Evolutionary conservation across 2,329 filamentous ascomycete species (phyloP), one percentile per base, ranked within the genome.

Genomic region (Penicillium brasilianum): DNA sequence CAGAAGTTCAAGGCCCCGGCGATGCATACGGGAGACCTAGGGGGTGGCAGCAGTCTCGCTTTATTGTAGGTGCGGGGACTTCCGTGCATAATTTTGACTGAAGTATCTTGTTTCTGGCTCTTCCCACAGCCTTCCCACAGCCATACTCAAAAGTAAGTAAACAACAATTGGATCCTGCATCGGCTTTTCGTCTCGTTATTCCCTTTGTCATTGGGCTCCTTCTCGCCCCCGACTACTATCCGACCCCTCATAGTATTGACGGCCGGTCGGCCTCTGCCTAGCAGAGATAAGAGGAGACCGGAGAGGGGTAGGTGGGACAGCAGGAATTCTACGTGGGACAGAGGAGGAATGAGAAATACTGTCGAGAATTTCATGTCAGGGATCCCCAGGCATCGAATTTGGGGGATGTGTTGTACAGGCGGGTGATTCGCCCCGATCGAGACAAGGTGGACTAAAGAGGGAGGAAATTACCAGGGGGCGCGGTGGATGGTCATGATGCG

Each of bases 351-450:
- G 22, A 30, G 52, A 53, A 50, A 7, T 7, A 34, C 2, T 20
- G 43, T 20, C n/a, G 16, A n/a, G 32, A 30, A 57, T 56, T 28
- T 28, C 34, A 30, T 49, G 36, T 16, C 56, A 53, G 51, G 59
- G 41, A 44, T 48, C 28, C 20, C 63, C 58, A 39, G 63, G 55
- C 57, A 58, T 32, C 22, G 30, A 55, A 30, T 41, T 41, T 20
- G 10, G 34, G 32, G 30, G 18, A 51, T 58, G 55, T 43, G 61
- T 61, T 60, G 62, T 56, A 59, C 61, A 59, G 58, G 30, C 43
- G 51, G 39, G 46, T 61, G 58, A 59, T 59, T 64, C 50, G 56
- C 58, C 25, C 32, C 20, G 16, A 11, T 14, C n/a, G 20, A 41
- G 32, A 49, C 9, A 3, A 28, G 11, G 50, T 52, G 50, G 32